Evolutionary conservation across 768 basidiomycete genomes (phyloP).

Genomic region (Porphyrellus cyaneotinctus): DNA sequence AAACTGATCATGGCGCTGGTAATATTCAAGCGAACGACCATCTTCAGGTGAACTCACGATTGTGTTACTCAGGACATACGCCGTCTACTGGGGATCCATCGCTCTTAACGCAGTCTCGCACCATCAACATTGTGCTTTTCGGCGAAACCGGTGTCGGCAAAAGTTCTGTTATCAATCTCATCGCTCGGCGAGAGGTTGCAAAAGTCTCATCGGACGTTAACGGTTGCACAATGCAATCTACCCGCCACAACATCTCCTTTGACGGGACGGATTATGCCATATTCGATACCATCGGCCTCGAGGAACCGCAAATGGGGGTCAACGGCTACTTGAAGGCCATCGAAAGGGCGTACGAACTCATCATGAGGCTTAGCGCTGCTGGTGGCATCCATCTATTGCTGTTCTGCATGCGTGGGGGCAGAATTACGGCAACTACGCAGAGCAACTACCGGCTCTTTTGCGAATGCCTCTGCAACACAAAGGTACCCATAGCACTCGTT

Average conservation of each 20-base stretch:
- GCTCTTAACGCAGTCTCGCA: neutral
- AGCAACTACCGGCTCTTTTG: conserved; percentile 39
- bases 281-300: conserved; percentile 36
- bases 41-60: conserved; percentile 6
- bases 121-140: conserved; percentile 38
- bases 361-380: conserved; percentile 24
- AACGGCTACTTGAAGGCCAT: conserved; percentile 27
- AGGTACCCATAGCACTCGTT: conserved; percentile 38
- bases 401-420: conserved; percentile 38
- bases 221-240: conserved; percentile 36
- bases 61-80: neutral
- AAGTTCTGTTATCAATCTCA: conserved; percentile 31
- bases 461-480: conserved; percentile 36
- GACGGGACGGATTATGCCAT: conserved; percentile 18
- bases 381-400: conserved; percentile 42
- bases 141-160: conserved; percentile 39
- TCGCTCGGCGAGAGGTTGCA: conserved; percentile 22
- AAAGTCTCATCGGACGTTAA: conserved; percentile 25
- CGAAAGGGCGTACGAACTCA: conserved; percentile 30
- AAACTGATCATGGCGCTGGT: neutral
- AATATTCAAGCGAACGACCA: conserved; percentile 1
- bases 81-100: neutral
- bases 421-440: conserved; percentile 34
- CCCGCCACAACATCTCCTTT: conserved; percentile 26
- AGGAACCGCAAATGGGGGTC: conserved; percentile 29